These are phyloP conservation scores for Striga hermonthica DNA, from an alignment of 305 asterid species.

Conservation along the genomic window DNA sequence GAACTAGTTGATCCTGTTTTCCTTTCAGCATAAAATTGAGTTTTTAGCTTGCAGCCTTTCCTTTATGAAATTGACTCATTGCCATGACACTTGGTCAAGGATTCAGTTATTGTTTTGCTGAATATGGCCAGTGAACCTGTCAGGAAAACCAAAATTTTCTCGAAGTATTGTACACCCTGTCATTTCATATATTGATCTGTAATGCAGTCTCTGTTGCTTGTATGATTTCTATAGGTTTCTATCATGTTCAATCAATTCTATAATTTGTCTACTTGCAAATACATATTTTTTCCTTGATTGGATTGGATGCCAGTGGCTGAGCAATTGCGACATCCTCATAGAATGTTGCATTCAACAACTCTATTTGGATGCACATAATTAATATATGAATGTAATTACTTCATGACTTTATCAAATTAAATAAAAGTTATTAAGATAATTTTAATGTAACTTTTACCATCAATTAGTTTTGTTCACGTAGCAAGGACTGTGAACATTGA, in stretches of 20 bases:
- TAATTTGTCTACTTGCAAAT: background rate
- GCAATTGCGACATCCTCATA: background rate
- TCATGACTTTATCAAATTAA: too few species aligned
- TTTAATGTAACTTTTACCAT: background rate
- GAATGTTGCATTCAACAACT: background rate
- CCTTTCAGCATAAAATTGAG: background rate
- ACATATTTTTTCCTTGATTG: background rate
- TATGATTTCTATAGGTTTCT: background rate
- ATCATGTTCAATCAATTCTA: background rate
- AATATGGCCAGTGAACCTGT: background rate
- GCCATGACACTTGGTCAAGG: background rate
- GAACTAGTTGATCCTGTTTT: background rate
- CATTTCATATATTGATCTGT: background rate
- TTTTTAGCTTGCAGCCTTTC: background rate
- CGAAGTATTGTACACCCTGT: background rate
- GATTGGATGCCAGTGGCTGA: conserved; percentile 8
- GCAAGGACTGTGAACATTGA: background rate
- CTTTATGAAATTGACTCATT: background rate
- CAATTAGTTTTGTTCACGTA: background rate
- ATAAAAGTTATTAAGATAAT: too few species aligned
- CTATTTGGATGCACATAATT: background rate
- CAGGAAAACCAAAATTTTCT: background rate
- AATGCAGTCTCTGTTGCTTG: background rate
- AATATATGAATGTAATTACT: background rate
- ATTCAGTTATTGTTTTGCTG: background rate